Base-by-base conservation (phyloP, 495 filamentous ascomycete genomes). In the Sporormia fimetaria region DNA sequence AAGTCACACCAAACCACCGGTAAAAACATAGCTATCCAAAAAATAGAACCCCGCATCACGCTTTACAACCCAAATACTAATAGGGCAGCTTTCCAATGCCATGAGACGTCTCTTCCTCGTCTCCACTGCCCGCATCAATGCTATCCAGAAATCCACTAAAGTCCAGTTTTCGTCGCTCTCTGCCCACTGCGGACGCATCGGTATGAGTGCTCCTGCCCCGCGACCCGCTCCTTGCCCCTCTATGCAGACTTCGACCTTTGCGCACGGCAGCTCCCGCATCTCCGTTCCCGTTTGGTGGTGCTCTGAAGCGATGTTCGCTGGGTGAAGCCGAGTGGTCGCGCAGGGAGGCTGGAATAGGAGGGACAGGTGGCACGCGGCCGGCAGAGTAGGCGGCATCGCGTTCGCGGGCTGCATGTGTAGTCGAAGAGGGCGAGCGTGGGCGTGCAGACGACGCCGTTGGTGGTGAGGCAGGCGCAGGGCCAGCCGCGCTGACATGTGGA, bases 111-210 rank as follows among this genome's bases (percentile, higher is more conserved):
- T 36, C 41, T 4, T 30, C 37, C 26, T 42, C 38, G 11, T 38
- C 44, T 16, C 33, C 40, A 42, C 45, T 45, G 2, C 35, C 43
- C 27, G 37, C 41, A 20, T 37, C 51, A 47, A 55, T 55, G 21
- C 45, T 44, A 42, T 47, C 42, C 40, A 55, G 33, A 29, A 55
- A 51, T 7, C 46, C 47, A 15, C 33, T 40, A 35, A 55, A 55
- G 41, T 55, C 51, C 21, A 39, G 49, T 23, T 52, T 45, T 37
- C 17, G n/a, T 47, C 3, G 11, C 37, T 22, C 14, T 33, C 16
- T 43, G 17, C 14, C 14, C 28, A 9, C 34, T 34, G 8, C 22
- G 33, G 17, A 36, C 38, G 16, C 14, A 34, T 7, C 40, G 29
- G 30, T n/a, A 16, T n/a, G n/a, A 12, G n/a, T 25, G 16, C 30